These are phyloP conservation scores for Monosporozyma solicola DNA, from an alignment of 805 yeast species.

Conservation along the genomic window DNA sequence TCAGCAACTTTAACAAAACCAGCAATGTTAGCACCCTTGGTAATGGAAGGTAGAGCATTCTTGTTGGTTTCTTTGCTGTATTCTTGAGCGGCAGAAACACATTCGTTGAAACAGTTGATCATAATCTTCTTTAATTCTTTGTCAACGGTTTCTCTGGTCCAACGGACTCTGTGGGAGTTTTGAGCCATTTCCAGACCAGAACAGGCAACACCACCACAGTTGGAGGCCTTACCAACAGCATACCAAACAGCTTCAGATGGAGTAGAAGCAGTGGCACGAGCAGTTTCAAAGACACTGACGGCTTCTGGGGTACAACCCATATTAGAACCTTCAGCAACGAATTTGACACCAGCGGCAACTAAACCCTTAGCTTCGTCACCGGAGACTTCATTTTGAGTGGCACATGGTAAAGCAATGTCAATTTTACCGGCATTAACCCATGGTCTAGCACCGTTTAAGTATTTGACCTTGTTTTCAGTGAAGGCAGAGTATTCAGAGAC, in stretches of 20 bases:
- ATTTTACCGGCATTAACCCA: conserved; percentile 88
- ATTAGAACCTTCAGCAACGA: conserved; percentile 97
- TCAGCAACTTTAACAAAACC: conserved; percentile 98
- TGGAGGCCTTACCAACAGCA: conserved; percentile 99
- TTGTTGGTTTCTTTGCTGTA: conserved; percentile 55
- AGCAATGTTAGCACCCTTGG: conserved; percentile 98
- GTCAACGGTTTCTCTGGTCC: conserved; percentile 94
- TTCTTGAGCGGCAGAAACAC: conserved; percentile 76
- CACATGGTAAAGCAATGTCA: conserved; percentile 95
- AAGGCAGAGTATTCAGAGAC: conserved; percentile 48
- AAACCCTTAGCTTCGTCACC: conserved; percentile 95
- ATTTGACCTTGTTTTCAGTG: conserved; percentile 54
- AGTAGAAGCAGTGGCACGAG: conserved; percentile 41
- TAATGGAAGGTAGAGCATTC: conserved; percentile 79
- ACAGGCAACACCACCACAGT: conserved; percentile 99
- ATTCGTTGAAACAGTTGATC: conserved; percentile 87
- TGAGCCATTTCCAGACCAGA: conserved; percentile 99
- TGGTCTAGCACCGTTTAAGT: conserved; percentile 91
- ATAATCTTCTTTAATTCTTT: conserved; percentile 82
- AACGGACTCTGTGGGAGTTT: conserved; percentile 86
- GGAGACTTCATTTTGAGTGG: conserved; percentile 96
- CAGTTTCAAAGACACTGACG: conserved; percentile 85
- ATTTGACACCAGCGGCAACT: conserved; percentile 84
- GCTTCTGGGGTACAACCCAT: conserved; percentile 99
- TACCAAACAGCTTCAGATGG: conserved; percentile 68